Base-by-base conservation (phyloP, 352 stramenopile species). In the Thraustotheca clavata region DNA sequence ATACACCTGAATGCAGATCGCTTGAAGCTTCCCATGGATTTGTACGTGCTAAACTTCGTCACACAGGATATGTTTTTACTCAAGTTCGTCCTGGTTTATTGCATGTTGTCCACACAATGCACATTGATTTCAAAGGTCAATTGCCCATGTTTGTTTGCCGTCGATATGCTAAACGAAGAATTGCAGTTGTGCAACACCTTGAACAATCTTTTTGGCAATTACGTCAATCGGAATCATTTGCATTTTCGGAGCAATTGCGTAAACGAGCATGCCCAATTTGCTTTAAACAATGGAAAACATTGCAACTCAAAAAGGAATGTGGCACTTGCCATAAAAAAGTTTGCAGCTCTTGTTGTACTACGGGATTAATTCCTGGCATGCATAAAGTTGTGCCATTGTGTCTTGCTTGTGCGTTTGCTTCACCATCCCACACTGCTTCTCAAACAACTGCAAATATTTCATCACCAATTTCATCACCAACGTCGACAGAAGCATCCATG, bases 21-120 rank as follows among this genome's bases (percentile, higher is more conserved):
- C n/a, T 63, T 18, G 55, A 63, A 22, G 34, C 55, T 24, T 54
- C 34, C 1, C 55, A 63, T 35, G 57, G 57, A 2, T 33, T 65
- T 26, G 36, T 65, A n/a, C 57, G 57, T n/a, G 32, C 47, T 29
- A 27, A 18, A 27, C 20, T 54, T 8, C 57, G 32, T 12, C 36
- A 47, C 22, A 65, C 57, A 8, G 57, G 57, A 7, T 65, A 65
- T n/a, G 6, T 49, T 18, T 65, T 65, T 32, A 65, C 57, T 9
- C n/a, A 65, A 16, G 0, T 65, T 29, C 26, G 20, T 18, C 57
- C 57, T 9, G 38, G 38, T 9, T 16, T 65, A 4, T 46, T 65
- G 29, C n/a, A 47, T 22, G 57, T 43, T 24, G 57, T 65, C 14
- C 32, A 49, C 16, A 54, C n/a, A 2, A 54, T 65, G 1, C 57